Percentiles rank a stretch among this genome's conserved stretches.
phyloP scores from a whole-genome alignment of 2,329 filamentous ascomycete species.

The Hymenoscyphus infarciens region DNA sequence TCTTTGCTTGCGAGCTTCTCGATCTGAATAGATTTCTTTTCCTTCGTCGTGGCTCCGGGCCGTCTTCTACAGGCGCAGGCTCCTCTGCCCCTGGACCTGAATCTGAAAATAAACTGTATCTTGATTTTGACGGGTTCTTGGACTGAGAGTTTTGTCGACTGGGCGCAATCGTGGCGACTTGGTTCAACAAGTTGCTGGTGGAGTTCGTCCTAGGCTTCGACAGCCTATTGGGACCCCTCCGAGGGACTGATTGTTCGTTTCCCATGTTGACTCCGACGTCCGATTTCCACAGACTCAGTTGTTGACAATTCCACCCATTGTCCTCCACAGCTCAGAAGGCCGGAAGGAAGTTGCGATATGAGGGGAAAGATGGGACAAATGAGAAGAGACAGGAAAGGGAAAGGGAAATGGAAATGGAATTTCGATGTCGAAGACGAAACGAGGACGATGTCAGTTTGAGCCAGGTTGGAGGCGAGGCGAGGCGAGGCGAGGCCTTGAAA shows the following conservation, averaged over 20 bases:
- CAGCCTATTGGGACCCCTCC: conserved; percentile 28
- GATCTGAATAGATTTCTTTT: conserved; percentile 30
- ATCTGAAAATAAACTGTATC: conserved; percentile 14
- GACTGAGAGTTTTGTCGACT: conserved; percentile 29
- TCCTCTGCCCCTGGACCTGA: not conserved
- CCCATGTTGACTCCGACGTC: conserved; percentile 25
- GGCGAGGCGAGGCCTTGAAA: conserved; percentile 5
- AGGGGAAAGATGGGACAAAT: conserved; percentile 12
- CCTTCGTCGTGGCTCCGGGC: conserved; percentile 10
- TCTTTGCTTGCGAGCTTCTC: conserved; percentile 22
- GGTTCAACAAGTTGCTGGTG: conserved; percentile 21
- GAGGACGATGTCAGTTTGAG: conserved; percentile 11
- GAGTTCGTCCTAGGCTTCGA: conserved; percentile 35
- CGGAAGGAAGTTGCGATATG: conserved; percentile 4
- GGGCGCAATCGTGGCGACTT: conserved; percentile 14
- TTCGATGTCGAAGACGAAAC: conserved; percentile 25
- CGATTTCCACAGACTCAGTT: not conserved
- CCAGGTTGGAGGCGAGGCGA: conserved; percentile 3
- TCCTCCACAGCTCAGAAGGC: conserved; percentile 12
- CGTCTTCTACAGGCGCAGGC: conserved; percentile 6
- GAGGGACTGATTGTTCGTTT: conserved; percentile 29
- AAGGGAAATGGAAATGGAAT: conserved; percentile 13
- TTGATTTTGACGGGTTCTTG: conserved; percentile 14
- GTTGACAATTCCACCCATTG: conserved; percentile 18
- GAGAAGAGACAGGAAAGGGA: conserved; percentile 10